Base-by-base conservation (phyloP, 306 rosid genomes). In the Dryas alaskensis region DNA sequence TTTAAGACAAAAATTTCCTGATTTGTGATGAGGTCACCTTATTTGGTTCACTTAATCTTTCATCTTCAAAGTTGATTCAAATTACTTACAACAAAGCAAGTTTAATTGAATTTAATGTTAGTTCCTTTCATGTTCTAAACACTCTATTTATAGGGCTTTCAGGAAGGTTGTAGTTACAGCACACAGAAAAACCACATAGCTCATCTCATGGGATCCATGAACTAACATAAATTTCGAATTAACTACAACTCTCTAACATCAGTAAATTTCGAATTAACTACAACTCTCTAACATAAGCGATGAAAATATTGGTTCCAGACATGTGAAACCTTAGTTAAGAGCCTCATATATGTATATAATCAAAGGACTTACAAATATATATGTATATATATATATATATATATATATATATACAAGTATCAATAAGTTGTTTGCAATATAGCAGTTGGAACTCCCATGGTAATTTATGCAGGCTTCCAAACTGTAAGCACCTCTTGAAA, bases 401-500 rank as follows among this genome's bases (percentile, higher is more conserved):
- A 31, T 31, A 31, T 31, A 31, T 22, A 51, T 48, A 69, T 80
- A 67, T 39, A 79, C 80, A 65, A 44, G 14, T 4, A 79, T 55
- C 62, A 65, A 76, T 62, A 72, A 69, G 72, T 22, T 65, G 63
- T 72, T 39, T 45, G 72, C 64, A 74, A 74, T 48, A 66, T 16
- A 42, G 61, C 49, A n/a, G 11, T 37, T 47, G 25, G 52, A 76
- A 57, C 50, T 42, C 65, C 74, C 31, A 49, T 62, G 43, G 55
- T 17, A 76, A 58, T n/a, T 74, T 76, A 90, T 8, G 73, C 67
- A 6, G 90, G 92, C 77, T 86, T 89, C 81, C 92, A 86, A 79
- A 85, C 76, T 43, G 86, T 70, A 75, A 91, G 98, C 81, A 85
- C 76, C 82, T 87, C 97, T 57, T 93, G 97, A 81, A 91, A 93